Evolutionary conservation across 495 filamentous ascomycete genomes (phyloP).

Genomic region (Pseudotulostoma volvatum): DNA sequence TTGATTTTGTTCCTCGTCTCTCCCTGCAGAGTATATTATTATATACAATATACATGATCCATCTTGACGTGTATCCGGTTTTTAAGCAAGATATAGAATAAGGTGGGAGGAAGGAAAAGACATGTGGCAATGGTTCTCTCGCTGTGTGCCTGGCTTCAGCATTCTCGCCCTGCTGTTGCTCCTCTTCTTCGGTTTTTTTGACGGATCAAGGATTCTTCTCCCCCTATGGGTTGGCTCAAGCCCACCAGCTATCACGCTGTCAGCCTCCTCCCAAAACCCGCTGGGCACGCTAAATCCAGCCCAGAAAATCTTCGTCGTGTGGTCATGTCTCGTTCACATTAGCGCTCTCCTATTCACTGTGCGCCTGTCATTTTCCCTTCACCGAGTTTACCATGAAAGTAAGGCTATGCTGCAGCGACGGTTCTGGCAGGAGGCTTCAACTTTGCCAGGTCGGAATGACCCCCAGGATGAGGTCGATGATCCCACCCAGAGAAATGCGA

Average conservation of each 20-base stretch:
- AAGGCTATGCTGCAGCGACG: slow-evolving; percentile 14
- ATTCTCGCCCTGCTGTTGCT: slow-evolving; percentile 15
- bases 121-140: slow-evolving; percentile 19
- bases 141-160: slow-evolving; percentile 24
- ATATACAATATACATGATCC: too few relatives aligned
- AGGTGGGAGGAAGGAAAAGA: too few relatives aligned
- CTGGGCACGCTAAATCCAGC: slow-evolving; percentile 11
- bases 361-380: slow-evolving; percentile 17
- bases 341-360: slow-evolving; percentile 17
- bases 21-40: too few relatives aligned
- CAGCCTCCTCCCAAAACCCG: slow-evolving; percentile 1
- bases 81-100: too few relatives aligned
- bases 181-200: slow-evolving; percentile 14
- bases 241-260: slow-evolving; percentile 3
- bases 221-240: slow-evolving; percentile 10
- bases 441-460: too few relatives aligned
- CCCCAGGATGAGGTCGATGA: too few relatives aligned
- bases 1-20: too few relatives aligned
- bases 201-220: slow-evolving; percentile 4
- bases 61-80: too few relatives aligned
- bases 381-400: slow-evolving; percentile 10
- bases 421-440: too few relatives aligned
- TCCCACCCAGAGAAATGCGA: too few relatives aligned
- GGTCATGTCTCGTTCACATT: slow-evolving; percentile 15
- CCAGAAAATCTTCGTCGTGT: slow-evolving; percentile 18